Percentiles rank a stretch among this genome's conserved stretches.
phyloP scores from a whole-genome alignment of 2,329 filamentous ascomycete genomes.

The Diaporthe australafricana region DNA sequence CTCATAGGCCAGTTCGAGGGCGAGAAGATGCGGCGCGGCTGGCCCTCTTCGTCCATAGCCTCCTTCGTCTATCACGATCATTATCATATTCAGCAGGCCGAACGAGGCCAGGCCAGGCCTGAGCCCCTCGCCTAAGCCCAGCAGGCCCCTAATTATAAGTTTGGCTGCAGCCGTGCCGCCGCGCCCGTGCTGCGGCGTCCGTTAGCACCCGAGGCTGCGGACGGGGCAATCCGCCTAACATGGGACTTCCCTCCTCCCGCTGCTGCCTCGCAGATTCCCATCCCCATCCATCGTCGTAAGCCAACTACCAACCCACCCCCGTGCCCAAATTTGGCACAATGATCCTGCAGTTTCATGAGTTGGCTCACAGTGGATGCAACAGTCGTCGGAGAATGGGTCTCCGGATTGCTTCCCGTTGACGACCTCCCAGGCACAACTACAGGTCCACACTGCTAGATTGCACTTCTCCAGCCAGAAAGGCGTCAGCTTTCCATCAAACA shows the following conservation, averaged over 20 bases:
- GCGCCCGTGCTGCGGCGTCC: constrained; percentile 9
- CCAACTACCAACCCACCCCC: constrained; percentile 11
- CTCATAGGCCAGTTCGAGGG: not conserved
- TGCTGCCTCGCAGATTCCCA: constrained; percentile 19
- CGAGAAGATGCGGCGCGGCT: not conserved
- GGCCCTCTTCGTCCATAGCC: not conserved
- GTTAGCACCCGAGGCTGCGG: constrained; percentile 19
- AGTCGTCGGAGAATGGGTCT: not conserved
- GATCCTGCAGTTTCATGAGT: constrained; percentile 32
- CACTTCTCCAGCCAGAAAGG: too few species aligned
- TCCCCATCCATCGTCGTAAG: constrained; percentile 30
- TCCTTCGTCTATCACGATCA: not conserved
- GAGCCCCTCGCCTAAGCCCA: constrained; percentile 17
- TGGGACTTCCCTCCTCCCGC: not conserved
- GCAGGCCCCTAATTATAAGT: constrained; percentile 25
- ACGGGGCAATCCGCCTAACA: constrained; percentile 28
- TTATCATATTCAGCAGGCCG: not conserved
- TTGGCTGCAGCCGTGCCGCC: constrained; percentile 23
- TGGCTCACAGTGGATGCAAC: not conserved
- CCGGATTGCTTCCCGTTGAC: not conserved
- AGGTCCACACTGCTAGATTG: not conserved
- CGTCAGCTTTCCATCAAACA: too few species aligned
- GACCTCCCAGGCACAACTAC: not conserved
- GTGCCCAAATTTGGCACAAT: constrained; percentile 33
- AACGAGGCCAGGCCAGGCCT: constrained; percentile 1